These are phyloP conservation scores for Mrakia gelida DNA, from an alignment of 768 basidiomycete species.

Conservation along the genomic window DNA sequence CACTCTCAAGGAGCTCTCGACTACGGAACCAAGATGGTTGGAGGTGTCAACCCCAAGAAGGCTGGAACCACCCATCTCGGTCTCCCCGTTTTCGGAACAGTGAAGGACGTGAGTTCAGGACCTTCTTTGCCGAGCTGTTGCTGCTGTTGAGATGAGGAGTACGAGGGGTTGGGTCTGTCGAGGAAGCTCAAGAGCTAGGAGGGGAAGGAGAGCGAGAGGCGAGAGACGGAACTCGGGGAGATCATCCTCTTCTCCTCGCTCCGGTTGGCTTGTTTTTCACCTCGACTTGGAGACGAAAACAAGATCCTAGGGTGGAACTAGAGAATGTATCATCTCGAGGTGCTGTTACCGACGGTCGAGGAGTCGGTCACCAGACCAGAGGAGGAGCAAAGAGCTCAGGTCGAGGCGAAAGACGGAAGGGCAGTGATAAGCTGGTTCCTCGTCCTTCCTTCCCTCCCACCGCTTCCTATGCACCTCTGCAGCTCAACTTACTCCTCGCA, in stretches of 20 bases:
- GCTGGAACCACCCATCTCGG: slow-evolving; percentile 94
- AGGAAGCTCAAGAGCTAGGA: background rate
- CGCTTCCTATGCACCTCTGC: background rate
- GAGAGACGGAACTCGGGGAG: too few species aligned
- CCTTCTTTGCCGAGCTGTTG: slow-evolving; percentile 3
- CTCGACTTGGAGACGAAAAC: background rate
- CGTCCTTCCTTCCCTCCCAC: background rate
- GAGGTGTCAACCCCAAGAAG: slow-evolving; percentile 87
- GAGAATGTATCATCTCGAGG: background rate
- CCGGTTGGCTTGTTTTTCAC: background rate
- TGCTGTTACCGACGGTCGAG: background rate
- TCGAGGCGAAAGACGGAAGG: background rate
- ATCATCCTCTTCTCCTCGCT: too few species aligned
- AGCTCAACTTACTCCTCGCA: background rate
- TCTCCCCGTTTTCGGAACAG: slow-evolving; percentile 86
- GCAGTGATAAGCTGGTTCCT: too few species aligned
- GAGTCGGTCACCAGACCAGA: background rate
- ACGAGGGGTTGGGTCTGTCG: too few species aligned
- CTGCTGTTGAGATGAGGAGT: background rate
- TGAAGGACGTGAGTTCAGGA: slow-evolving; percentile 65
- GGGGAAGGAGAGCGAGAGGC: background rate
- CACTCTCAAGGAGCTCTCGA: slow-evolving; percentile 88
- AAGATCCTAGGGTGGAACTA: background rate
- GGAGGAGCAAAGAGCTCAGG: background rate
- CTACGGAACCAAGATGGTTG: slow-evolving; percentile 83